phyloP scores from a whole-genome alignment of 164 flowering plant genomes.

The Pachysandra terminalis region DNA sequence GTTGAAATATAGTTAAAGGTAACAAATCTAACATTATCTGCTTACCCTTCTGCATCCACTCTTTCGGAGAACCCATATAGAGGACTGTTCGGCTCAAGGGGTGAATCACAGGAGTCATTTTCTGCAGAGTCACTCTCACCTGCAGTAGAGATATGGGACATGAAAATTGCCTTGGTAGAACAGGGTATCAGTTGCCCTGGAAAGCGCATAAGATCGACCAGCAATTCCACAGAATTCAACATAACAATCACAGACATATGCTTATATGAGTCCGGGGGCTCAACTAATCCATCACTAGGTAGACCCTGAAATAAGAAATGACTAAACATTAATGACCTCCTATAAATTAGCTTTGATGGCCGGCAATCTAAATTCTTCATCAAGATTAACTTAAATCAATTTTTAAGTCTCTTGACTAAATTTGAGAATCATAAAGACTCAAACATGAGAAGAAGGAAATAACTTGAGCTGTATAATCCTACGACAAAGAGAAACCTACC shows the following conservation, averaged over 20 bases:
- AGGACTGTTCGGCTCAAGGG: slow-evolving; percentile 98
- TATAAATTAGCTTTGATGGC: background rate
- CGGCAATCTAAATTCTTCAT: background rate
- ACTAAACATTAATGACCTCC: background rate
- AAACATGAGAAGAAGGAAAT: background rate
- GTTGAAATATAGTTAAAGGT: background rate
- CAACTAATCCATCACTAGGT: slow-evolving; percentile 66
- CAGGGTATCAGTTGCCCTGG: slow-evolving; percentile 91
- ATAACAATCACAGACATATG: slow-evolving; percentile 92
- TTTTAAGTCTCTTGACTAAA: too few relatives aligned
- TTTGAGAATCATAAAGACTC: background rate
- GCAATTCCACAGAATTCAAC: slow-evolving; percentile 76
- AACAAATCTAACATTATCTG: background rate
- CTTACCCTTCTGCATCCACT: slow-evolving; percentile 70
- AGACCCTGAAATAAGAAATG: slow-evolving; percentile 55
- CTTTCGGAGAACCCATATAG: slow-evolving; percentile 73
- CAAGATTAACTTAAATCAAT: too few relatives aligned
- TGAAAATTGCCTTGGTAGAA: slow-evolving; percentile 75
- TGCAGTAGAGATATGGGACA: slow-evolving; percentile 84
- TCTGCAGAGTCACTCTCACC: slow-evolving; percentile 99
- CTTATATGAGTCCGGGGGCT: slow-evolving; percentile 67
- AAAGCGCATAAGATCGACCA: slow-evolving; percentile 94
- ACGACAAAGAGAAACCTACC: slow-evolving; percentile 38
- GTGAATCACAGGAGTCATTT: slow-evolving; percentile 99
- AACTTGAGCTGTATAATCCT: background rate